A percentile compares a stretch with the other conserved stretches of the same genome.
Conservation (phyloP, 2,329 filamentous ascomycete species). For the Fusarium aywerte region DNA sequence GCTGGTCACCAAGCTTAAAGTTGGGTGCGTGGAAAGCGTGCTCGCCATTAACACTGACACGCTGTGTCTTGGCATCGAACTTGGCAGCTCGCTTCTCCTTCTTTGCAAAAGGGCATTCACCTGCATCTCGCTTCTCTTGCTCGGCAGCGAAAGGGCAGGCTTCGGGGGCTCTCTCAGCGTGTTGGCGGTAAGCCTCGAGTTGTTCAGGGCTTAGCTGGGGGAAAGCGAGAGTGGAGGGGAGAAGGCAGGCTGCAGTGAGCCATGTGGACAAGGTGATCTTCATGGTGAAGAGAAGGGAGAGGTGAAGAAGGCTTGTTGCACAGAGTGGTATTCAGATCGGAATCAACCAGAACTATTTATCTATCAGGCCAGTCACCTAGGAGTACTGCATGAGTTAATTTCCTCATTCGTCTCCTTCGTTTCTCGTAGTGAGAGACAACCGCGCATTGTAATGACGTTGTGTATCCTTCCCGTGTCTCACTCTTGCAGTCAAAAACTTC, state of each 20-base stretch:
- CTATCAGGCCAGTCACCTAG: rapidly evolving
- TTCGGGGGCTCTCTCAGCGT: not conserved
- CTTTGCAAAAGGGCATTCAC: not conserved
- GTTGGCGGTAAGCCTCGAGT: not conserved
- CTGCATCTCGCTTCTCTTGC: not conserved
- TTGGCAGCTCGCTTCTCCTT: not conserved
- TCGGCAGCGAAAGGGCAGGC: constrained; percentile 1
- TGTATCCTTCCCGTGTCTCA: not conserved
- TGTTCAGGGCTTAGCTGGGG: constrained; percentile 1
- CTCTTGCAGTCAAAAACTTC: too few species aligned
- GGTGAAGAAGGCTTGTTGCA: not conserved
- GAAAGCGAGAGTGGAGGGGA: not conserved
- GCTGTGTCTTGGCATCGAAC: constrained; percentile 11
- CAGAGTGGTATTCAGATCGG: rapidly evolving
- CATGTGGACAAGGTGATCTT: not conserved
- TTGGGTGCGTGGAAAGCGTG: constrained; percentile 3
- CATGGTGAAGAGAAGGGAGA: not conserved
- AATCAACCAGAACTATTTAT: not conserved
- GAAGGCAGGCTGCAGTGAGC: not conserved
- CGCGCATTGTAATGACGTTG: not conserved
- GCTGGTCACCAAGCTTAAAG: constrained; percentile 3
- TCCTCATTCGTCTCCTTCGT: not conserved
- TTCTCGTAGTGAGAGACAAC: not conserved
- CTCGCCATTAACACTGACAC: not conserved
- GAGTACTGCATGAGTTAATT: not conserved